Evolutionary conservation across 495 filamentous ascomycete species (phyloP).

Genomic region (Aspergillus incahuasiensis): DNA sequence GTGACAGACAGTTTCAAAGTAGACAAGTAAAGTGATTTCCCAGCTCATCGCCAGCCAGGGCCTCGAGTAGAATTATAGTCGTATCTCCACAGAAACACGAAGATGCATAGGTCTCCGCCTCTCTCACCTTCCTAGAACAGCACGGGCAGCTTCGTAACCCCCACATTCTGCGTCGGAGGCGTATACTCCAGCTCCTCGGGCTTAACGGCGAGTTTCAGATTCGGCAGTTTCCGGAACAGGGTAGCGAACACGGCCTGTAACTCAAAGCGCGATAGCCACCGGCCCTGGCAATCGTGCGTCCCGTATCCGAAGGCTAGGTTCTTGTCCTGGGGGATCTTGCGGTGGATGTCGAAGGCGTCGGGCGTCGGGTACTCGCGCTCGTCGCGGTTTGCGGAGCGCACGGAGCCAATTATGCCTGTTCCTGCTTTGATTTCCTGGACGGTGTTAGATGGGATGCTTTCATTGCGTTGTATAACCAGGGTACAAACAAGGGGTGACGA

Average conservation of each 20-base stretch:
- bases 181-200: background rate
- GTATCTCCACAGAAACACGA: no score
- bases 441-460: background rate
- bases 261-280: background rate
- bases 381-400: background rate
- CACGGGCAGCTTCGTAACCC: background rate
- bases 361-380: background rate
- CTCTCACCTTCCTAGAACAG: no score
- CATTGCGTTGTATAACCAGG: no score
- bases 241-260: background rate
- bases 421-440: background rate
- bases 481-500: no score
- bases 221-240: conserved; percentile 2
- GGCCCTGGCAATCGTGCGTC: background rate
- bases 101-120: no score
- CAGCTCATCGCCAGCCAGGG: no score
- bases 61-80: no score
- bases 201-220: background rate
- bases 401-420: background rate
- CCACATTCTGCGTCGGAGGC: background rate
- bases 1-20: no score
- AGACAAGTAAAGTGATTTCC: no score
- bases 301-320: background rate
- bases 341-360: background rate
- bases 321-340: background rate